Evolutionary conservation across 129 eudicot species (phyloP), one percentile per base, ranked within the genome.

Genomic region (Flaveria linearis): DNA sequence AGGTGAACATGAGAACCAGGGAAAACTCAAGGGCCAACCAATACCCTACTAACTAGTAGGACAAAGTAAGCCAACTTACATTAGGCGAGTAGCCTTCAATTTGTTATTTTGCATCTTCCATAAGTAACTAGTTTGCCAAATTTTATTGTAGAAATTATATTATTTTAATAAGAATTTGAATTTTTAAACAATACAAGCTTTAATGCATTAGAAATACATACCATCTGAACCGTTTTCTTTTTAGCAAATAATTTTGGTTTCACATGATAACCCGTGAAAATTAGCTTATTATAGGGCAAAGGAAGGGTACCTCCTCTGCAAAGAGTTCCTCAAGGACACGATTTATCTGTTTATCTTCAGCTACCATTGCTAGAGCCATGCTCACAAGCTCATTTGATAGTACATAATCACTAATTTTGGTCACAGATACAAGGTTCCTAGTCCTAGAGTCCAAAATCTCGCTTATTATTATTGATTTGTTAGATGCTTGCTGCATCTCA

Each of bases 321-420:
- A 93, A 93, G 71, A 93, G 96, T 69, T 93, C 98, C 77, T 93
- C 98, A 4, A 93, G 93, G 14, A 93, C 98, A 22, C 98, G 96
- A 72, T 93, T 93, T 50, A 93, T 93, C 66, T 93, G 97, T 80
- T 93, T 93, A 88, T 93, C 98, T 84, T 93, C 98, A 20, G 98
- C 98, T 61, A 93, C 98, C 98, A 91, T 90, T 57, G 98, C 98
- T 18, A 93, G 87, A 39, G 98, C 98, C 98, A 93, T 93, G 77
- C 98, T 93, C 57, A 93, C 98, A 61, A 93, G 89, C 85, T 93
- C 98, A 81, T 93, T 93, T 28, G 98, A 93, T 69, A 93, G 86
- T 25, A 93, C 98, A 46, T 93, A 93, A 76, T 93, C 98, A 65
- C 98, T 93, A 23, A 93, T 93, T 81, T 91, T 93, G 64, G 98